Conservation (phyloP, 2,329 filamentous ascomycete species). For the Fusarium virguliforme region DNA sequence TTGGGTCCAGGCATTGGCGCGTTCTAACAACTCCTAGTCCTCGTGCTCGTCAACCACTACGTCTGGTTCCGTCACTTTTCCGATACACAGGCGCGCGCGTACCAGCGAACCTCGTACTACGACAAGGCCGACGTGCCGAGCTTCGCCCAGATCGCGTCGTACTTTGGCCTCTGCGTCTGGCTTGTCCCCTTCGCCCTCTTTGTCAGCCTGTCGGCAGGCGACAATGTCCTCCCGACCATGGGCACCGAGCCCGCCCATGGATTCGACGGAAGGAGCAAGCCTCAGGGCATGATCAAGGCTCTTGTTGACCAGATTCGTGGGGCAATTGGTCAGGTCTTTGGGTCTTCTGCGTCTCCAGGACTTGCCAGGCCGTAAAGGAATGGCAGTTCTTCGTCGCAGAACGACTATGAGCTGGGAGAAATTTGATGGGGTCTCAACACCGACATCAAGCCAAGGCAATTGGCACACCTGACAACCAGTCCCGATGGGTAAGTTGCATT, state of each 20-base stretch:
- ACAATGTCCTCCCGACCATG: slow-evolving; percentile 95
- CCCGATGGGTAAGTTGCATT: slow-evolving; percentile 30
- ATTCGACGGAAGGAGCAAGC: slow-evolving; percentile 65
- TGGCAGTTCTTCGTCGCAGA: neutral
- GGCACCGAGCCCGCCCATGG: slow-evolving; percentile 73
- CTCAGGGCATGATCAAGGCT: slow-evolving; percentile 78
- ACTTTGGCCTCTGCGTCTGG: slow-evolving; percentile 98
- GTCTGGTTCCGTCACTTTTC: slow-evolving; percentile 97
- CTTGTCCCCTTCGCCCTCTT: slow-evolving; percentile 96
- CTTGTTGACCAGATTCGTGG: slow-evolving; percentile 73
- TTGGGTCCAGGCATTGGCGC: rapidly evolving
- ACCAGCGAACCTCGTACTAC: slow-evolving; percentile 74
- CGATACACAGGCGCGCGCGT: slow-evolving; percentile 70
- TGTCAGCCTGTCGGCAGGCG: slow-evolving; percentile 92
- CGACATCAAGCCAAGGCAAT: neutral
- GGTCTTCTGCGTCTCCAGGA: slow-evolving; percentile 48
- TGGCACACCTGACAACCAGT: rapidly evolving
- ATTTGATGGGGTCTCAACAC: neutral
- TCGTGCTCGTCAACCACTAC: slow-evolving; percentile 93
- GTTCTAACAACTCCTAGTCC: slow-evolving; percentile 63
- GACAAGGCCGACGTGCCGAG: slow-evolving; percentile 78
- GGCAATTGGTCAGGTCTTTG: slow-evolving; percentile 65
- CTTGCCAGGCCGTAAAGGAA: slow-evolving; percentile 46
- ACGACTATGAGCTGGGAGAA: neutral
- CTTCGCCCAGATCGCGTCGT: slow-evolving; percentile 95